Evolutionary conservation across 2,329 filamentous ascomycete species (phyloP), one percentile per base, ranked within the genome.

Genomic region (Botryotinia globosa): DNA sequence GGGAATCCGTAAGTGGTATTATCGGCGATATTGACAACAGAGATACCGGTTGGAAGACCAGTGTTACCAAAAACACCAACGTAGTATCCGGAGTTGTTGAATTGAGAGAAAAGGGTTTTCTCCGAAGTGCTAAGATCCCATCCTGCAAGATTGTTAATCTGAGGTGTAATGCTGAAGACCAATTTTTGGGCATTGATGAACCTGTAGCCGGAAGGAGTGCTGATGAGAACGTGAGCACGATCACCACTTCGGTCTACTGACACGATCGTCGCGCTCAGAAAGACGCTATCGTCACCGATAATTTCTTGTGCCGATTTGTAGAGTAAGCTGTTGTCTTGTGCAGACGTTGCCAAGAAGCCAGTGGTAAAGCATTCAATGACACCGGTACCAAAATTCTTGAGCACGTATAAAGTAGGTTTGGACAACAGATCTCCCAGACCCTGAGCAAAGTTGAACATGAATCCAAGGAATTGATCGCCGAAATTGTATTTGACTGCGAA

Each of bases 361-460:
- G 56, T 63, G 61, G 68, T 59, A n/a, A 76, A 42, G 20, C 39
- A 61, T 12, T 68, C 56, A 10, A 79, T 65, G 25, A 77, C 68
- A 32, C 71, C 72, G 2, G 61, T 22, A 8, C 81, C 81, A 66
- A 83, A 82, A 4, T 78, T 79, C 74, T 85, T 84, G 74, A 87
- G 81, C 22, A 85, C 80, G 75, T 85, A 85, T 10, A 87, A 72
- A 0, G 84, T 84, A n/a, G 83, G 81, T 18, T 81, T 75, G 5
- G 81, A 79, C 8, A 84, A 78, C 54, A 85, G 80, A 74, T 86
- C 83, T 25, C 83, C 83, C 2, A 85, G 75, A 4, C 85, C 86
- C 67, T 85, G 81, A 34, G 82, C 81, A 72, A 82, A 82, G 22
- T 77, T 75, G 74, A 81, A 85, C 25, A 85, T 80, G 12, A 81